Evolutionary conservation across 1,284 basidiomycete genomes (phyloP).

Genomic region (Flammula alnicola): DNA sequence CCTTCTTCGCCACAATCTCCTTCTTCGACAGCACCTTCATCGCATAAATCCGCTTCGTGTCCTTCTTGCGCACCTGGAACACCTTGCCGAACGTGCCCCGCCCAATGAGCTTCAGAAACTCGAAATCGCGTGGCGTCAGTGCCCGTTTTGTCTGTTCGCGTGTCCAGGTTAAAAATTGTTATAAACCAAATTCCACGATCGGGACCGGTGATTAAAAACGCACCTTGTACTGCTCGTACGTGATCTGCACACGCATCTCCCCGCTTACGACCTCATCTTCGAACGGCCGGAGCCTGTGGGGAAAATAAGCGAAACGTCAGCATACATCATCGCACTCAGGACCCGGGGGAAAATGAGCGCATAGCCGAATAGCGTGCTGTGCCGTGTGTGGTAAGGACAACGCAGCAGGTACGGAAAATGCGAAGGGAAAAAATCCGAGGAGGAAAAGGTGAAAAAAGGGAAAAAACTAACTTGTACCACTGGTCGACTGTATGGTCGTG

Average conservation of each 20-base stretch:
- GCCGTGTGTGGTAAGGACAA: constrained; percentile 5
- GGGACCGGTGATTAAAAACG: constrained; percentile 29
- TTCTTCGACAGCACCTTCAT: constrained; percentile 99
- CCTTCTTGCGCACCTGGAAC: constrained; percentile 97
- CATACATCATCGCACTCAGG: constrained; percentile 3
- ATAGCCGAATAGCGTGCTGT: not conserved
- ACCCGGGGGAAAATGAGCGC: constrained; percentile 2
- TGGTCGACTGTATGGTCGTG: constrained; percentile 96
- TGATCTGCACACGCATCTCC: constrained; percentile 94
- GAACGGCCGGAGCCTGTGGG: constrained; percentile 70
- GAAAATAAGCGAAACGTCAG: constrained; percentile 3
- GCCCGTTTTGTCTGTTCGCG: constrained; percentile 72
- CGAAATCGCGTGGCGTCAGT: constrained; percentile 92
- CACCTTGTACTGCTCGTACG: constrained; percentile 90
- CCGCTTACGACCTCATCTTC: constrained; percentile 86
- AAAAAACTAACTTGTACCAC: constrained; percentile 85
- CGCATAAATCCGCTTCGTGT: constrained; percentile 98
- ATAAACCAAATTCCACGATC: constrained; percentile 15
- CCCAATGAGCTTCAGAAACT: constrained; percentile 98
- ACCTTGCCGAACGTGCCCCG: constrained; percentile 99
- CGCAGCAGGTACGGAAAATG: not conserved
- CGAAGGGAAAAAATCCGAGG: not conserved
- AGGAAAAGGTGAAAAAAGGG: constrained; percentile 6
- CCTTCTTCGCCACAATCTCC: constrained; percentile 99
- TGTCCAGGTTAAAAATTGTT: constrained; percentile 12